Evolutionary conservation across 371 early-diverging fungal genomes (phyloP).

Genomic region (Mortierella sp.): DNA sequence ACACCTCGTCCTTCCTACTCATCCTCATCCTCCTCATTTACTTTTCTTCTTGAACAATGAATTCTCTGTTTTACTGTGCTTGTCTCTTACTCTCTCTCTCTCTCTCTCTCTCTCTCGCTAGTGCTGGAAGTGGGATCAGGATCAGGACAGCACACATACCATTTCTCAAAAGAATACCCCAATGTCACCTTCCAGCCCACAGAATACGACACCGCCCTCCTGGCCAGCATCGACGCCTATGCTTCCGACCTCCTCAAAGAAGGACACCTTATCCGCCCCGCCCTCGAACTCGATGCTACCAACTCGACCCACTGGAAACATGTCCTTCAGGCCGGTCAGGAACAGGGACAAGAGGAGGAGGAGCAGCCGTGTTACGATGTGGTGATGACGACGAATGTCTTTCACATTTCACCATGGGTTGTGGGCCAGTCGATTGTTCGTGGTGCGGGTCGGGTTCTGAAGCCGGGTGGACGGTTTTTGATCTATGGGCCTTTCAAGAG

Average conservation of each 20-base stretch:
- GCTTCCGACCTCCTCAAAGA: slow-evolving; percentile 30
- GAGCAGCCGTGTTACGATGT: slow-evolving; percentile 24
- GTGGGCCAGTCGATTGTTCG: slow-evolving; percentile 44
- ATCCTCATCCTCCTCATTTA: not conserved
- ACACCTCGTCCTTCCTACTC: not conserved
- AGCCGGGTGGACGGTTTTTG: slow-evolving; percentile 29
- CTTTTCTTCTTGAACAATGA: not conserved
- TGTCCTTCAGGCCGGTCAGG: slow-evolving; percentile 9
- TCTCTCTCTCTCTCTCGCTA: not conserved
- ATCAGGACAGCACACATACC: slow-evolving; percentile 49
- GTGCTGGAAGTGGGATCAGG: slow-evolving; percentile 55
- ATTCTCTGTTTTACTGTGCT: not conserved
- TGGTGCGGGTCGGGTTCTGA: slow-evolving; percentile 32
- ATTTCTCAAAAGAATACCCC: slow-evolving; percentile 38
- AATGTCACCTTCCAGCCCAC: slow-evolving; percentile 47
- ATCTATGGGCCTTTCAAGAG: slow-evolving; percentile 42
- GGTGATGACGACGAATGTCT: slow-evolving; percentile 49
- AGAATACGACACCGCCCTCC: slow-evolving; percentile 34
- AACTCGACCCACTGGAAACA: slow-evolving; percentile 38
- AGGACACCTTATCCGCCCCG: slow-evolving; percentile 34
- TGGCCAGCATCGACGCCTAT: slow-evolving; percentile 41
- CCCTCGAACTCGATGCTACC: slow-evolving; percentile 49
- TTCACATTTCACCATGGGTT: slow-evolving; percentile 55
- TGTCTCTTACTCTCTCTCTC: not conserved
- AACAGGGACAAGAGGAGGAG: not conserved